Evolutionary conservation across 2,329 filamentous ascomycete genomes (phyloP), one percentile per base, ranked within the genome.

Genomic region (Biscogniauxia mediterranea): DNA sequence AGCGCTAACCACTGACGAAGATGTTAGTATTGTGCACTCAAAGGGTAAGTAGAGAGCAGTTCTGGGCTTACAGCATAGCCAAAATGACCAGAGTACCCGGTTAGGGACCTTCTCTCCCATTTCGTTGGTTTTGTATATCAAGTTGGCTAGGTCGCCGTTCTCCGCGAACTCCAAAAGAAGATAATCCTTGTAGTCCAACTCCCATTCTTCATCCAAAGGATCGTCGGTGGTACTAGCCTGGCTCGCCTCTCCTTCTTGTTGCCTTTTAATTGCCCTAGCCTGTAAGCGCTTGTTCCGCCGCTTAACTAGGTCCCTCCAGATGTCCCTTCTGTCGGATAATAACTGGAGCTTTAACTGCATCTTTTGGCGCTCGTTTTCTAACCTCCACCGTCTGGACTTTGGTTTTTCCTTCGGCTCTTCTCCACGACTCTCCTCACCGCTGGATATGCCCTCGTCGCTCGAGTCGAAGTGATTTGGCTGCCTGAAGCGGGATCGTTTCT

Each of bases 61-160:
- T 19, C 15, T 56, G 25, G n/a, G 68, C 68, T 57, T 58, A 69
- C 66, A 56, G 28, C 68, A 70, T 50, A 66, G 55, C 66, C 66
- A 70, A 53, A 71, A 69, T 1, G 58, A 55, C 66, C 66, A 70
- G 15, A 70, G 62, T n/a, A 71, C 64, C 13, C 51, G 54, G 28
- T 55, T 55, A 11, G 54, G 54, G 20, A 38, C 54, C 32, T 1
- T 46, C 26, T 38, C 15, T 15, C 32, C 21, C 54, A 5, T 17
- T 17, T 55, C 54, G 25, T 38, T 38, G n/a, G 19, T 11, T 55
- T 38, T 55, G 4, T 11, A 28, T 25, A 55, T 32, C 5, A 55
- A 42, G 28, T 55, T 55, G 2, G 17, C 26, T 9, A 55, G 32
- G 19, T 55, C 54, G 11, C 54, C 54, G 54, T 42, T 21, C 28